phyloP scores from a whole-genome alignment of 345 rosid genomes.

The Moricandia moricandioides region DNA sequence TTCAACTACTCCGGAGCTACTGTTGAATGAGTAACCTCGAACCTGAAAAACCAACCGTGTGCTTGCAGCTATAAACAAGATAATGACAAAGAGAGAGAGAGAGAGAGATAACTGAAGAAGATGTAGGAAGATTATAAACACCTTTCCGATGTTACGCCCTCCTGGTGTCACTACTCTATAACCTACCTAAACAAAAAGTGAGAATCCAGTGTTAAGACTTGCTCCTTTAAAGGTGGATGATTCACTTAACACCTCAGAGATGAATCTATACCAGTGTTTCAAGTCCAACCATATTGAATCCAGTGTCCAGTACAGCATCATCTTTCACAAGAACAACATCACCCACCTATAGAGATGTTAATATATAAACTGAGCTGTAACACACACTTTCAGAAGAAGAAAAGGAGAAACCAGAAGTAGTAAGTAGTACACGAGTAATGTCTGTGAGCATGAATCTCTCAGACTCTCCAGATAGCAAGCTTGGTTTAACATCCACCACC shows the following conservation, averaged over 20 bases:
- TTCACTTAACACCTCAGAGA: background rate
- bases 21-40: constrained; percentile 78
- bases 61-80: constrained; percentile 5
- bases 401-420: background rate
- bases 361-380: background rate
- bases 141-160: constrained; percentile 69
- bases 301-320: constrained; percentile 59
- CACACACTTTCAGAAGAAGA: background rate
- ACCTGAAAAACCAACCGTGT: constrained; percentile 44
- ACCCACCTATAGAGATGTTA: constrained; percentile 60
- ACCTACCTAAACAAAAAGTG: constrained; percentile 65
- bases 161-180: constrained; percentile 73
- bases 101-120: constrained; percentile 1
- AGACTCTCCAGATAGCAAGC: constrained; percentile 77
- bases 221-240: background rate
- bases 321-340: constrained; percentile 79
- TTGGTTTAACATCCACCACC: constrained; percentile 77
- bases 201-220: constrained; percentile 24
- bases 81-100: background rate
- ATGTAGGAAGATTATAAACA: constrained; percentile 20
- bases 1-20: constrained; percentile 70
- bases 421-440: constrained; percentile 48
- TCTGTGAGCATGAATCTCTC: constrained; percentile 72
- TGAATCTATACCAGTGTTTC: constrained; percentile 62
- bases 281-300: constrained; percentile 66